A percentile compares a stretch with the other conserved stretches of the same genome.
Conservation (phyloP, 202 grass and related monocot species). For the Carex arenaria region DNA sequence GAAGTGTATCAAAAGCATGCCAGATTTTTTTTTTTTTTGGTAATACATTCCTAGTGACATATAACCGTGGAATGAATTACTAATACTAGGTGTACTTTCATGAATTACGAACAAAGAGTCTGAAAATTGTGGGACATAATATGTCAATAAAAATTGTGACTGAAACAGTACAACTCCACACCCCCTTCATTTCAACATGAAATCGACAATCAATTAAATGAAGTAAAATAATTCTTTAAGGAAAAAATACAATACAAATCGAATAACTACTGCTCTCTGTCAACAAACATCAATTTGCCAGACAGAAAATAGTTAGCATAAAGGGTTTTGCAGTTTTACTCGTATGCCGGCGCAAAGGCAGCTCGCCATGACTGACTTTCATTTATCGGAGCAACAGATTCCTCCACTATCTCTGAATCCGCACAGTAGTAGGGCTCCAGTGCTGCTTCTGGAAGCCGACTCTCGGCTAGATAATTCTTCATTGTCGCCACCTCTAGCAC, state of each 20-base stretch:
- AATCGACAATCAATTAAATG: not conserved
- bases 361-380: constrained; percentile 80
- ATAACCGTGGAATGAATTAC: too few species aligned
- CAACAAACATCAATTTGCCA: constrained; percentile 14
- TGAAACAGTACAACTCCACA: not conserved
- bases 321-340: constrained; percentile 1
- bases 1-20: too few species aligned
- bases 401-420: constrained; percentile 19
- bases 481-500: constrained; percentile 80
- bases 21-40: too few species aligned
- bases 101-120: not conserved
- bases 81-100: not conserved
- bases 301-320: not conserved
- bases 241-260: not conserved
- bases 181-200: not conserved
- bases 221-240: not conserved
- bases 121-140: not conserved
- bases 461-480: constrained; percentile 91
- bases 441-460: constrained; percentile 79
- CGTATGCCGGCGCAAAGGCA: constrained; percentile 56
- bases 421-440: constrained; percentile 52
- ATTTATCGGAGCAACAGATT: not conserved
- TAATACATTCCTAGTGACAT: too few species aligned
- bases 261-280: not conserved
- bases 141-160: not conserved